Evolutionary conservation across 2,329 filamentous ascomycete genomes (phyloP), one percentile per base, ranked within the genome.

Genomic region (Zymoseptoria ardabiliae): DNA sequence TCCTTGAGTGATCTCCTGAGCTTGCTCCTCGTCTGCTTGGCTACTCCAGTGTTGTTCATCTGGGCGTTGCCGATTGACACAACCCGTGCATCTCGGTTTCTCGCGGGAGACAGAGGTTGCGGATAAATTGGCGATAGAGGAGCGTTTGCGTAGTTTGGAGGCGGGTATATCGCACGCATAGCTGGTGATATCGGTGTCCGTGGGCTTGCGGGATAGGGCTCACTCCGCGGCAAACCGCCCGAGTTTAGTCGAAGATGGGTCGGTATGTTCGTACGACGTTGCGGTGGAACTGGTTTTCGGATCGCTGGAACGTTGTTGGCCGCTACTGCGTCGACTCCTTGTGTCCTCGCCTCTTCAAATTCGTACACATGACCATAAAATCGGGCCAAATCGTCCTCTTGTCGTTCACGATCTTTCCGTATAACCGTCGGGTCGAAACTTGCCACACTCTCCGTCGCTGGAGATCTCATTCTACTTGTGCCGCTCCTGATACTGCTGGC

Each of bases 311-410:
- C 23, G 19, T 19, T 19, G 19, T 55, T 17, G 23, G 11, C 23
- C 19, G 17, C 30, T 55, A 25, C 53, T 11, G 53, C 35, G 17
- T 45, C 35, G 17, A n/a, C 35, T 45, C 45, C 55, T 61, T 61
- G 41, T 55, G 50, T 51, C 11, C 22, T 23, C 50, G 52, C 76
- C 52, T 79, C 81, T 64, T 97, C 92, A 68, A 96, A 89, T 73
- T 91, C 90, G 86, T 96, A 88, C 64, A 96, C 92, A 66, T 91
- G 88, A 62, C 87, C 91, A 76, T 97, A 97, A 72, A 97, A 85
- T 68, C 90, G 85, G 73, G 96, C 91, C 74, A 97, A 85, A 72
- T 96, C 89, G 65, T 87, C 81, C 73, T 94, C 86, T 63, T 90
- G 86, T 77, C 87, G 87, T 69, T 82, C 81, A 71, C 83, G 85